A percentile compares a stretch with the other conserved stretches of the same genome.
Evolutionary conservation across 176 grass and related monocot genomes (phyloP).

Genomic region (Luzula sylvatica): DNA sequence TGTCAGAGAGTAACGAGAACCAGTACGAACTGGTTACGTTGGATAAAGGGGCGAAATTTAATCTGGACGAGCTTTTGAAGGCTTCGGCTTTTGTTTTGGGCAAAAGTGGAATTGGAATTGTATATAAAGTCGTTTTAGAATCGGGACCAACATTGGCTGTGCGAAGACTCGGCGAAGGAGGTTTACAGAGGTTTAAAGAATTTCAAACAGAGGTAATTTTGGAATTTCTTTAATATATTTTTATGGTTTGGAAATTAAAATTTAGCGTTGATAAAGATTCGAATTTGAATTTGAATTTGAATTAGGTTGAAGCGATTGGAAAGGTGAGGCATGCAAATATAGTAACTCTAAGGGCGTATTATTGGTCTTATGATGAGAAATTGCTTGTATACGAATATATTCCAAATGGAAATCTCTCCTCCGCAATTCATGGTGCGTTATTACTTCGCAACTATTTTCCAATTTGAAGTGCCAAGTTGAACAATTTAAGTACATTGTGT

Average conservation of each 20-base stretch:
- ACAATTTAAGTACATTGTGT: too few species aligned
- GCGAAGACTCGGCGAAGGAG: slow-evolving; percentile 73
- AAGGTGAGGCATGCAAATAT: slow-evolving; percentile 91
- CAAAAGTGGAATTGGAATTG: slow-evolving; percentile 80
- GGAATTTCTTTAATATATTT: neutral
- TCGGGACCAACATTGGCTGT: slow-evolving; percentile 52
- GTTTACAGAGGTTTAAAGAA: slow-evolving; percentile 80
- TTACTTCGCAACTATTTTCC: neutral
- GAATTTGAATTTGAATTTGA: neutral
- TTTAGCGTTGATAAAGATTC: neutral
- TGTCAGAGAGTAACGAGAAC: slow-evolving; percentile 38
- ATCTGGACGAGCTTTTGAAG: slow-evolving; percentile 74
- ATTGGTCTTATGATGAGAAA: slow-evolving; percentile 96
- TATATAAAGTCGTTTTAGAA: slow-evolving; percentile 85
- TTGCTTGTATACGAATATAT: slow-evolving; percentile 93
- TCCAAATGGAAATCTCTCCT: slow-evolving; percentile 66
- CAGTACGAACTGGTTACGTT: slow-evolving; percentile 53
- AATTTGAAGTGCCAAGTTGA: too few species aligned
- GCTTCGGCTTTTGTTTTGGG: slow-evolving; percentile 81
- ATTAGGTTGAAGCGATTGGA: slow-evolving; percentile 65
- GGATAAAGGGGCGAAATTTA: slow-evolving; percentile 52
- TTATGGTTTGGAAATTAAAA: too few species aligned
- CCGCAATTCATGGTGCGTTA: slow-evolving; percentile 73
- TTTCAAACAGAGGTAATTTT: slow-evolving; percentile 50
- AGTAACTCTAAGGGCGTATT: slow-evolving; percentile 81